These are phyloP conservation scores for Arthrocladium fulminans DNA, from an alignment of 2,329 filamentous ascomycete species.

Conservation along the genomic window DNA sequence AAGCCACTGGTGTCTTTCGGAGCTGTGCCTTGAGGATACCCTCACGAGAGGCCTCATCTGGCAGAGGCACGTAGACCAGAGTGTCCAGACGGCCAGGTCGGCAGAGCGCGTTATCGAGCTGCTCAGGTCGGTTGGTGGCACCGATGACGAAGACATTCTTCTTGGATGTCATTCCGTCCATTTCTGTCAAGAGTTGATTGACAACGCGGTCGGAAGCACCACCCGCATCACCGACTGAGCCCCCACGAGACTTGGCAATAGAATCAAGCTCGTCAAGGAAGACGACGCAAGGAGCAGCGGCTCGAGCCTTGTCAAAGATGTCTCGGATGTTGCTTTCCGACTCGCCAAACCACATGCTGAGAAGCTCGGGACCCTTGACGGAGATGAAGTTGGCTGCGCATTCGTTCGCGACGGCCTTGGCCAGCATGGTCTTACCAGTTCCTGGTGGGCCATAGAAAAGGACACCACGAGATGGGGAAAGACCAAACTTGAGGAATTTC, in stretches of 20 bases:
- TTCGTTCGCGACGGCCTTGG: conserved; percentile 98
- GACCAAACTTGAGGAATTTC: conserved; percentile 99
- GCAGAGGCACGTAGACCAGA: conserved; percentile 94
- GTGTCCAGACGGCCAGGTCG: conserved; percentile 98
- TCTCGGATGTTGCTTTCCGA: conserved; percentile 99
- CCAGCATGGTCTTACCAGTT: conserved; percentile 99
- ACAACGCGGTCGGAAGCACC: conserved; percentile 99
- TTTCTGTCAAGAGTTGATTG: conserved; percentile 98
- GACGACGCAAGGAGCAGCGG: conserved; percentile 93
- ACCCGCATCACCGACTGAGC: conserved; percentile 88
- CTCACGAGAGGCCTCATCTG: conserved; percentile 80
- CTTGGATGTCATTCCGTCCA: conserved; percentile 99
- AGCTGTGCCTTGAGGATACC: conserved; percentile 92
- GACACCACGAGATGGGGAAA: conserved; percentile 95
- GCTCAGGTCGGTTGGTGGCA: conserved; percentile 96
- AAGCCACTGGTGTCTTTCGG: conserved; percentile 88
- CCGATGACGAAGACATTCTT: conserved; percentile 99
- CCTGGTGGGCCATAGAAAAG: conserved; percentile 97
- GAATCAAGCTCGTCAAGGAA: conserved; percentile 99
- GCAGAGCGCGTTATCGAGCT: conserved; percentile 95
- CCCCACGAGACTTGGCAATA: conserved; percentile 98
- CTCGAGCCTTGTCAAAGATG: conserved; percentile 99
- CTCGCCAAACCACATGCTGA: conserved; percentile 99
- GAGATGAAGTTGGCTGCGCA: conserved; percentile 99
- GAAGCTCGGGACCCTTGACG: conserved; percentile 93